These are phyloP conservation scores for Colletotrichum liriopes DNA, from an alignment of 2,329 filamentous ascomycete genomes.

Conservation along the genomic window DNA sequence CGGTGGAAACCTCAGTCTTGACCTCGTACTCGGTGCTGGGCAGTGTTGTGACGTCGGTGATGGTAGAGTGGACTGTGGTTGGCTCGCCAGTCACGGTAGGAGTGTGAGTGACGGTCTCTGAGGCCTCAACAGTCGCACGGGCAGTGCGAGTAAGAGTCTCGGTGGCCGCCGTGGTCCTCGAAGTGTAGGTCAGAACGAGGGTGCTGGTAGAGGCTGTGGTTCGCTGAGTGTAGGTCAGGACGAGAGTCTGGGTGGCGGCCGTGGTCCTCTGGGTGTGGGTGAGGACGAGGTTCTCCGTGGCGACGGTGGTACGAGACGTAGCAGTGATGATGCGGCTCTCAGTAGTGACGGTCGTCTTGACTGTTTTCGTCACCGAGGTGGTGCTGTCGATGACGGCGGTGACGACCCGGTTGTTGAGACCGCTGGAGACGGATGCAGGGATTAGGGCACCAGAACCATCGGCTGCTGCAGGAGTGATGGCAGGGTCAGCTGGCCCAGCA, in stretches of 20 bases:
- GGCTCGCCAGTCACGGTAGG: conserved; percentile 19
- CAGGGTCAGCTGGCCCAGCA: neutral
- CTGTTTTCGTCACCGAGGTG: conserved; percentile 11
- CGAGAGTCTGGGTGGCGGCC: conserved; percentile 10
- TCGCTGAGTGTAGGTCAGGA: conserved; percentile 11
- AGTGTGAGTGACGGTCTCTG: conserved; percentile 11
- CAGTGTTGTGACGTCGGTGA: conserved; percentile 19
- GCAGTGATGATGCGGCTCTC: conserved; percentile 19
- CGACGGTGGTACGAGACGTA: conserved; percentile 15
- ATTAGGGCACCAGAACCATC: neutral
- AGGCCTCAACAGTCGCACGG: conserved; percentile 14
- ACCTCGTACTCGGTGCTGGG: conserved; percentile 9
- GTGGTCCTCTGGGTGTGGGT: conserved; percentile 20
- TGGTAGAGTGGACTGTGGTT: conserved; percentile 3
- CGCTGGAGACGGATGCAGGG: conserved; percentile 6
- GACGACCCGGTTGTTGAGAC: neutral
- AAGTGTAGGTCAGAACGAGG: conserved; percentile 6
- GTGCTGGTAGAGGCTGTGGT: conserved; percentile 9
- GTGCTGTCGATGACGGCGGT: conserved; percentile 46
- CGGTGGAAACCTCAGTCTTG: conserved; percentile 8
- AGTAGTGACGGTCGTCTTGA: conserved; percentile 17
- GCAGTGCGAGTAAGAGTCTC: conserved; percentile 20
- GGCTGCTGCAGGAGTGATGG: neutral
- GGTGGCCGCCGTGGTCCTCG: conserved; percentile 13
- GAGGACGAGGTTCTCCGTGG: conserved; percentile 22